These are phyloP conservation scores for Camelina hispida DNA, from an alignment of 345 rosid genomes.

Conservation along the genomic window DNA sequence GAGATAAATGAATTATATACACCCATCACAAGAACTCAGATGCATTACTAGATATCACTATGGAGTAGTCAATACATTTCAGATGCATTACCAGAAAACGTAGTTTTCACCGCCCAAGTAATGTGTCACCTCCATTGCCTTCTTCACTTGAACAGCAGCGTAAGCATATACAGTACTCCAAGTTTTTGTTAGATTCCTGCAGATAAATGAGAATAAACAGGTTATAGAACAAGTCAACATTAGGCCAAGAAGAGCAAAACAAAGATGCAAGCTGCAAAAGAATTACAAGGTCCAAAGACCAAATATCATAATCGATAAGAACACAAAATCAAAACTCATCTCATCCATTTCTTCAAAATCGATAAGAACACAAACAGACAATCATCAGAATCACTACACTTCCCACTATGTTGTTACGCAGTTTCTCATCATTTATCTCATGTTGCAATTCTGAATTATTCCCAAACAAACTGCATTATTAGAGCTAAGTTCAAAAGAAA, in stretches of 20 bases:
- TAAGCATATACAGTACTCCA: constrained; percentile 97
- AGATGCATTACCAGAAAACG: constrained; percentile 98
- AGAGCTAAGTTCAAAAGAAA: too few species aligned
- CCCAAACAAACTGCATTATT: background rate
- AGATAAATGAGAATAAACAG: background rate
- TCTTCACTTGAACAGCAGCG: constrained; percentile 98
- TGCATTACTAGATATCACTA: too few species aligned
- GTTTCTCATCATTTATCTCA: fast-evolving
- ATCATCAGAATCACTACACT: too few species aligned
- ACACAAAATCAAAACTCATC: too few species aligned
- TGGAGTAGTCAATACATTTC: too few species aligned
- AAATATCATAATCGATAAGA: background rate
- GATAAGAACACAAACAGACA: too few species aligned
- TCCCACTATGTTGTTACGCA: background rate
- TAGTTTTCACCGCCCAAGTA: constrained; percentile 97
- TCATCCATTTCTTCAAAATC: too few species aligned
- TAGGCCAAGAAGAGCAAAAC: background rate
- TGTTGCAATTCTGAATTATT: background rate
- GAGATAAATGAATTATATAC: too few species aligned
- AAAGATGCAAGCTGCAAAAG: constrained; percentile 2
- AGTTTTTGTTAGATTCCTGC: constrained; percentile 85
- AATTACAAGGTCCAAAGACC: background rate
- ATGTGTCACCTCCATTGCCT: constrained; percentile 96
- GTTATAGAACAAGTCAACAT: constrained; percentile 13
- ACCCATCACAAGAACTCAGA: too few species aligned